Percentiles rank a stretch among this genome's conserved stretches.
phyloP scores from a whole-genome alignment of 2,329 filamentous ascomycete genomes.

The Bipolaris bicolor region DNA sequence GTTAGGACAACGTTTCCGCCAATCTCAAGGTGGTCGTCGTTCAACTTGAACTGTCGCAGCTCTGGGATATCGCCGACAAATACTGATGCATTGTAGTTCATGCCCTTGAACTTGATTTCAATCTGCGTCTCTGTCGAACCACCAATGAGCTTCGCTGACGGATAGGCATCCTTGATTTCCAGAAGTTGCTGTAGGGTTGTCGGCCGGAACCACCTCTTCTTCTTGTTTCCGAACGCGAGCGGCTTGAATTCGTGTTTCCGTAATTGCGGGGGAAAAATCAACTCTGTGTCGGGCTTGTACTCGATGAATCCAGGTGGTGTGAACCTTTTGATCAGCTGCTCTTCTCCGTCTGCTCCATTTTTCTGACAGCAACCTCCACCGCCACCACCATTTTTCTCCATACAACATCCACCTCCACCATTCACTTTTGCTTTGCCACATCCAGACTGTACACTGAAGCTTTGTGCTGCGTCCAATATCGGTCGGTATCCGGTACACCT shows the following conservation, averaged over 20 bases:
- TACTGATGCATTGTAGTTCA: constrained; percentile 87
- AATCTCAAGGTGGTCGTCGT: constrained; percentile 83
- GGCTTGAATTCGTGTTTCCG: constrained; percentile 83
- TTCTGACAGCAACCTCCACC: constrained; percentile 54
- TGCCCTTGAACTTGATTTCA: constrained; percentile 96
- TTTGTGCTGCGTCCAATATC: constrained; percentile 91
- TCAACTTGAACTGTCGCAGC: constrained; percentile 78
- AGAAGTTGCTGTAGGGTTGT: constrained; percentile 85
- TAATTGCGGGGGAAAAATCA: constrained; percentile 89
- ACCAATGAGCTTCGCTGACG: constrained; percentile 90
- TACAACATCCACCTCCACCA: constrained; percentile 74
- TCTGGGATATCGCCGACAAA: constrained; percentile 94
- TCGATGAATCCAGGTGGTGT: constrained; percentile 91
- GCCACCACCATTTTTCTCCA: constrained; percentile 57
- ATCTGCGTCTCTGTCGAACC: constrained; percentile 98
- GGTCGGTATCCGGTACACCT: constrained; percentile 94
- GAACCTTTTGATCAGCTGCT: constrained; percentile 65
- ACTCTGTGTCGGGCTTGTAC: constrained; percentile 89
- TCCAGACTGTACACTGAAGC: constrained; percentile 69
- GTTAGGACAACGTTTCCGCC: constrained; percentile 93
- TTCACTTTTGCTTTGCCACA: constrained; percentile 64
- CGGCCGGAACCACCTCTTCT: constrained; percentile 91
- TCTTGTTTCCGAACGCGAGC: constrained; percentile 90
- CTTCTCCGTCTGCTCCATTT: constrained; percentile 47
- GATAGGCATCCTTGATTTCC: constrained; percentile 86